Conservation (phyloP, 305 asterid genomes). For the Fraxinus ornus region DNA sequence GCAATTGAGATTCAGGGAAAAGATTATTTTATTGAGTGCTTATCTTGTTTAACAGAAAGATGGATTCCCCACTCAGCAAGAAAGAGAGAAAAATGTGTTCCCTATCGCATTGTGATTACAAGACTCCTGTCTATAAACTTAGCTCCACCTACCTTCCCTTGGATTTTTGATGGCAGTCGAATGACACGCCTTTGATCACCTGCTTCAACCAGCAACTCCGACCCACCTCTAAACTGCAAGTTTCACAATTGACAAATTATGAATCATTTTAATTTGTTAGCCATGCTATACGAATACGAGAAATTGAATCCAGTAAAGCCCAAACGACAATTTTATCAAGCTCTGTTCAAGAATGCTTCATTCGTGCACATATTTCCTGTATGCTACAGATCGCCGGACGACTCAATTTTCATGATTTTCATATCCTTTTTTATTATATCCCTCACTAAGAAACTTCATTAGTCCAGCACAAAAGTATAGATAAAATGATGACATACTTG, state of each 20-base stretch:
- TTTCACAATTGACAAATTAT: slow-evolving; percentile 6
- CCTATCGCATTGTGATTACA: slow-evolving; percentile 61
- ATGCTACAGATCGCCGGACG: not conserved
- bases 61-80: not conserved
- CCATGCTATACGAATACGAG: not conserved
- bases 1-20: not conserved
- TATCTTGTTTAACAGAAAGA: not conserved
- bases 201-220: slow-evolving; percentile 87
- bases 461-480: not conserved
- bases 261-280: slow-evolving; percentile 2
- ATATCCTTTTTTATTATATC: not conserved
- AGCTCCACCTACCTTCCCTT: slow-evolving; percentile 92
- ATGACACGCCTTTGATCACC: slow-evolving; percentile 92
- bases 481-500: slow-evolving; percentile 47
- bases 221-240: slow-evolving; percentile 88
- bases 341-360: not conserved
- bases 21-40: not conserved
- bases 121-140: slow-evolving; percentile 72
- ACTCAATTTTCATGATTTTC: not conserved
- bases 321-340: not conserved
- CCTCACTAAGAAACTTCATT: not conserved
- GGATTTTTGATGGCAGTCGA: slow-evolving; percentile 71
- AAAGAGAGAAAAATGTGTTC: not conserved
- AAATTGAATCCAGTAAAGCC: not conserved
- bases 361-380: not conserved